A percentile compares a stretch with the other conserved stretches of the same genome.
Evolutionary conservation across 2,329 filamentous ascomycete genomes (phyloP).

Genomic region (Pestalotiopsis fici): DNA sequence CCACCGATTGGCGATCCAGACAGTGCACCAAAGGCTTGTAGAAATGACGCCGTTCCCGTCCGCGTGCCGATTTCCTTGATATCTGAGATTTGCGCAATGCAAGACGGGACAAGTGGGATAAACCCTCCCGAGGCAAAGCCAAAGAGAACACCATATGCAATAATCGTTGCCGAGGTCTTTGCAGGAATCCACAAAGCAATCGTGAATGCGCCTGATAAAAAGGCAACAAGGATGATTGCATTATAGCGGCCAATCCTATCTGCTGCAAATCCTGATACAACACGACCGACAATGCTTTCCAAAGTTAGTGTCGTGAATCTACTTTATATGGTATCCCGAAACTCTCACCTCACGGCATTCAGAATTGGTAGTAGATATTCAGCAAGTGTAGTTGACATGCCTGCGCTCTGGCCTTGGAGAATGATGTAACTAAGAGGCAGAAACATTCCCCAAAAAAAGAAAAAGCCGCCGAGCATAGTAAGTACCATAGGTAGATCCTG

Average conservation of each 20-base stretch:
- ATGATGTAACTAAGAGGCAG: constrained; percentile 54
- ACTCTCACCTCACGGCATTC: constrained; percentile 41
- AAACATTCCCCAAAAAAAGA: constrained; percentile 58
- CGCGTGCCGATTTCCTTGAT: constrained; percentile 50
- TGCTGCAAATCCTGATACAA: constrained; percentile 19
- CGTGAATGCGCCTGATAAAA: constrained; percentile 32
- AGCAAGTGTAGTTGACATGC: constrained; percentile 48
- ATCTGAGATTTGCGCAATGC: constrained; percentile 51
- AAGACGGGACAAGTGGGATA: constrained; percentile 29
- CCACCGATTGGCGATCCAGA: constrained; percentile 58
- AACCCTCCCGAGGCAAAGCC: constrained; percentile 36
- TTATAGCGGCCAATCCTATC: constrained; percentile 29
- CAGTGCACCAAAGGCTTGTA: constrained; percentile 47
- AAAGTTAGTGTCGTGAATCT: neutral
- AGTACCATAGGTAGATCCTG: constrained; percentile 45
- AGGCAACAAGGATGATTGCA: constrained; percentile 41
- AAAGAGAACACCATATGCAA: constrained; percentile 33
- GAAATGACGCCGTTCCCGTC: constrained; percentile 15
- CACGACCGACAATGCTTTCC: constrained; percentile 22
- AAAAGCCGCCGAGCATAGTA: constrained; percentile 46
- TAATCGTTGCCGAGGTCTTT: constrained; percentile 19
- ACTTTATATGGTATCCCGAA: too few relatives aligned
- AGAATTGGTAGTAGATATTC: constrained; percentile 56
- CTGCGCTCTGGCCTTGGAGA: constrained; percentile 43
- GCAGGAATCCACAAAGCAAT: constrained; percentile 40